phyloP scores from a whole-genome alignment of 768 basidiomycete species.

The Auricularia sp. region DNA sequence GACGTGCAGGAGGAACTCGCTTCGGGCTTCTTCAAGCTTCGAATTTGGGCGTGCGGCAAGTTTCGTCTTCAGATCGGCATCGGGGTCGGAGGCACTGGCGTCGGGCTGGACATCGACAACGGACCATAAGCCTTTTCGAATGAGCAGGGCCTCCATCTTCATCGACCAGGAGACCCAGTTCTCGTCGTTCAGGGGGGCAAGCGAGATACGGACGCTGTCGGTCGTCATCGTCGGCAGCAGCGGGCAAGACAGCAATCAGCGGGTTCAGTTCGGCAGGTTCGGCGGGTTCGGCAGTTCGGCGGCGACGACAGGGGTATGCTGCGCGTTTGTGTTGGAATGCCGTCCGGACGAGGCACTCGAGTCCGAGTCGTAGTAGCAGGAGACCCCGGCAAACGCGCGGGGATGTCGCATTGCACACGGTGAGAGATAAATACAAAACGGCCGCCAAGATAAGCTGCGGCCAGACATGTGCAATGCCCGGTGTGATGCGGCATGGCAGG shows the following conservation, averaged over 20 bases:
- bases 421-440: not conserved
- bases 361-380: not conserved
- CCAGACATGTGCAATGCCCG: not conserved
- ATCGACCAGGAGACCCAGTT: constrained; percentile 15
- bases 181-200: constrained; percentile 9
- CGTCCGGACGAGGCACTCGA: not conserved
- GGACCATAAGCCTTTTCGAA: constrained; percentile 12
- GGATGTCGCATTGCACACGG: not conserved
- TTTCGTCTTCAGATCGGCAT: not conserved
- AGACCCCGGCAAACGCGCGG: not conserved
- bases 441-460: not conserved
- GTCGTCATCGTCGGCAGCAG: not conserved
- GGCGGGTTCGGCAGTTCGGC: not conserved
- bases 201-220: not conserved
- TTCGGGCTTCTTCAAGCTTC: constrained; percentile 8
- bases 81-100: not conserved
- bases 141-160: constrained; percentile 10
- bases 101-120: constrained; percentile 1
- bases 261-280: not conserved
- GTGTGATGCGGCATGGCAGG: not conserved
- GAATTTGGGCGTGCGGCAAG: not conserved
- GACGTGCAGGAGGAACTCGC: constrained; percentile 16
- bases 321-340: not conserved
- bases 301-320: not conserved
- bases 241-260: not conserved